A percentile compares a stretch with the other conserved stretches of the same genome.
Conservation (phyloP, 169 alveolate genomes). For the Cryptosporidium felis region DNA sequence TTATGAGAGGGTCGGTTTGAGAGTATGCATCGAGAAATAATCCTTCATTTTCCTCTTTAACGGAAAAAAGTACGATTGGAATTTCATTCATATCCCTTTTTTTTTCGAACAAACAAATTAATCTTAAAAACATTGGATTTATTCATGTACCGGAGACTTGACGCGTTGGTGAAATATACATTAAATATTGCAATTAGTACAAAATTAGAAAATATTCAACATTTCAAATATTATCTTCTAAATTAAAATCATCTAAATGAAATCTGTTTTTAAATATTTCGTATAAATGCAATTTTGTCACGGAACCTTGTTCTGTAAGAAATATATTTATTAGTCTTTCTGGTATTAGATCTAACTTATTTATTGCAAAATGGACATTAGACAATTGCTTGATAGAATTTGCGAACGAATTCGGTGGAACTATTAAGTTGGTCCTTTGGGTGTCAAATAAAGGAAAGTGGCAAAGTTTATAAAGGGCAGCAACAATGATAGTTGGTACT, state of each 20-base stretch:
- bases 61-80: conserved; percentile 21
- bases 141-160: conserved; percentile 8
- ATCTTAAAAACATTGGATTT: not conserved
- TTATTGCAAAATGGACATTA: conserved; percentile 61
- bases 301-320: conserved; percentile 41
- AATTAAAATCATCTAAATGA: conserved; percentile 22
- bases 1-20: conserved; percentile 1
- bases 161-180: too few relatives aligned
- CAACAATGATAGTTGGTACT: conserved; percentile 37
- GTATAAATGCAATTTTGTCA: conserved; percentile 28
- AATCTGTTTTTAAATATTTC: conserved; percentile 25
- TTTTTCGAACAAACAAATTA: too few relatives aligned
- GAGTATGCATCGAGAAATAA: conserved; percentile 24
- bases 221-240: not conserved
- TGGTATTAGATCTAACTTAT: conserved; percentile 50
- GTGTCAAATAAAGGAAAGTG: conserved; percentile 63
- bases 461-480: conserved; percentile 60
- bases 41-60: not conserved
- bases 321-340: conserved; percentile 36
- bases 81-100: conserved; percentile 15
- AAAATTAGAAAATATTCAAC: too few relatives aligned
- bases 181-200: too few relatives aligned
- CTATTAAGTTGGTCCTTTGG: conserved; percentile 27
- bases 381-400: conserved; percentile 35
- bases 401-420: conserved; percentile 46